phyloP scores from a whole-genome alignment of 129 eudicot genomes.

The Mikania micrantha region DNA sequence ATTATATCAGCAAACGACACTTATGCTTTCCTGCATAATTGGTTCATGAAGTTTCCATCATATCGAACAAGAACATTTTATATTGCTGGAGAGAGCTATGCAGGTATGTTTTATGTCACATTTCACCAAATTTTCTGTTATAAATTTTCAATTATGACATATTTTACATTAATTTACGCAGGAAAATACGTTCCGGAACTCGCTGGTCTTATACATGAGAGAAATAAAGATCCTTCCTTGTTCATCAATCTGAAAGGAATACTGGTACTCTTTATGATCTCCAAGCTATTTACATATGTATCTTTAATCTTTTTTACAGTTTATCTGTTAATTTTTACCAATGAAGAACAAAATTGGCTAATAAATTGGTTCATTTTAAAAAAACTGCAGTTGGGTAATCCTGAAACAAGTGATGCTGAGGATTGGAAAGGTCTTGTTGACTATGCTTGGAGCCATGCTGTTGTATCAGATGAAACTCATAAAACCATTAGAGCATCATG shows the following conservation, averaged over 20 bases:
- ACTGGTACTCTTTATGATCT: slow-evolving; percentile 42
- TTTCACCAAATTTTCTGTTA: slow-evolving; percentile 3
- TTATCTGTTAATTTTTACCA: not conserved
- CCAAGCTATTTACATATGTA: not conserved
- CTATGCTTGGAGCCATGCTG: slow-evolving; percentile 98
- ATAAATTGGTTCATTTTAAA: not conserved
- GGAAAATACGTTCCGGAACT: slow-evolving; percentile 80
- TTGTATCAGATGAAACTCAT: slow-evolving; percentile 93
- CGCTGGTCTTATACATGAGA: slow-evolving; percentile 67
- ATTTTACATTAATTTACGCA: slow-evolving; percentile 14
- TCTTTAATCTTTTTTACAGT: too few species aligned
- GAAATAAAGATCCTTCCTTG: slow-evolving; percentile 53
- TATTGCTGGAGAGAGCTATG: slow-evolving; percentile 97
- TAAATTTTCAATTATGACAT: not conserved
- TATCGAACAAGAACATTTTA: slow-evolving; percentile 52
- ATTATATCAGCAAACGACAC: slow-evolving; percentile 70
- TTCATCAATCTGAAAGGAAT: slow-evolving; percentile 76
- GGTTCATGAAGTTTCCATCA: slow-evolving; percentile 85
- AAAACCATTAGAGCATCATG: slow-evolving; percentile 63
- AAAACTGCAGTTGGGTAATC: slow-evolving; percentile 67
- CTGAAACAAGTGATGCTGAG: slow-evolving; percentile 85
- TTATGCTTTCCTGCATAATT: slow-evolving; percentile 71
- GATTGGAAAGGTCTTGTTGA: slow-evolving; percentile 91
- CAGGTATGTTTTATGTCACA: slow-evolving; percentile 39
- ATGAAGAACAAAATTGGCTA: not conserved